Evolutionary conservation across 2,329 filamentous ascomycete genomes (phyloP).

Genomic region (Metarhizium sp.): DNA sequence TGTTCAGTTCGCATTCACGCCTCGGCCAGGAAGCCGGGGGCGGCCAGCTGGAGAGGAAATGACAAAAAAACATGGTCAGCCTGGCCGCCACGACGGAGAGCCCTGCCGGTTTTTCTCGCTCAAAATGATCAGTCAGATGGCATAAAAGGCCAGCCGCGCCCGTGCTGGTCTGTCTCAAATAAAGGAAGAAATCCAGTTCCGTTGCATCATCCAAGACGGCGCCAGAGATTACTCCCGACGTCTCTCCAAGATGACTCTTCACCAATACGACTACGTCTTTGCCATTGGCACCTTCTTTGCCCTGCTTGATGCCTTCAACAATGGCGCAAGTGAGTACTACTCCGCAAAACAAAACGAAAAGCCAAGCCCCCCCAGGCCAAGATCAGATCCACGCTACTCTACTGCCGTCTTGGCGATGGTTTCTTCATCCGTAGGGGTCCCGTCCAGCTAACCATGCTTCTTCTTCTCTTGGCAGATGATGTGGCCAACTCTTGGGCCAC

Average conservation of each 20-base stretch:
- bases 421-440: background rate
- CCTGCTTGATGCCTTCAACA: slow-evolving; percentile 69
- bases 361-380: background rate
- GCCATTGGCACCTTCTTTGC: slow-evolving; percentile 69
- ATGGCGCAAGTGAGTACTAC: slow-evolving; percentile 58
- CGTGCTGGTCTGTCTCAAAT: background rate
- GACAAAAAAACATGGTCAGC: background rate
- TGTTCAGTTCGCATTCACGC: background rate
- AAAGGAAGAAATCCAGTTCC: background rate
- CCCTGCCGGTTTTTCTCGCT: background rate
- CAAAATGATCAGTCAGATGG: background rate
- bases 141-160: background rate
- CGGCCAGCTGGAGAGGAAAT: background rate
- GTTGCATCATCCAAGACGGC: background rate
- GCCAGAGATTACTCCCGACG: background rate
- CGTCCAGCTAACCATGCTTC: slow-evolving; percentile 5
- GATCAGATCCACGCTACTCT: background rate
- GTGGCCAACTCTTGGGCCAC: slow-evolving; percentile 80
- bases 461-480: slow-evolving; percentile 48
- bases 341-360: background rate
- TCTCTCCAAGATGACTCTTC: slow-evolving; percentile 2
- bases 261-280: slow-evolving; percentile 47
- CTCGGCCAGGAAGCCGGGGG: background rate
- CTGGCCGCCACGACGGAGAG: background rate
- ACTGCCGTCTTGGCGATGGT: background rate